Evolutionary conservation across 2,329 filamentous ascomycete species (phyloP).

Genomic region (Ophiostoma sp.): DNA sequence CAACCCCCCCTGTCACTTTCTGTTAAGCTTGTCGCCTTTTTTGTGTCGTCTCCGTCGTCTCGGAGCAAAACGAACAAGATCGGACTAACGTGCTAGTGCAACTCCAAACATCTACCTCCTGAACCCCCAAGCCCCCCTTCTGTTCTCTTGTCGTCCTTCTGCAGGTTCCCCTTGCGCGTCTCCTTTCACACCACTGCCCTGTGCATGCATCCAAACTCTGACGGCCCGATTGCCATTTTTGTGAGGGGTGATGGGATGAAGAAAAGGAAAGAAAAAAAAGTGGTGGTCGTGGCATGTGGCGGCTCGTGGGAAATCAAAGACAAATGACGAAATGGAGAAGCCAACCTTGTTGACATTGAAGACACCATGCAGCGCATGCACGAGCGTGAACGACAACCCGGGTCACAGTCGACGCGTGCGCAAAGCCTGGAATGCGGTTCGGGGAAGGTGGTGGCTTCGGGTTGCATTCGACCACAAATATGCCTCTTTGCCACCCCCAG

Average conservation of each 20-base stretch:
- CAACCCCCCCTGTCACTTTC: background rate
- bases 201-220: background rate
- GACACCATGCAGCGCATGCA: background rate
- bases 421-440: background rate
- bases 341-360: background rate
- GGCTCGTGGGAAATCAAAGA: slow-evolving; percentile 2
- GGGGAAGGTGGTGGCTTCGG: background rate
- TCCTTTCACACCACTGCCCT: background rate
- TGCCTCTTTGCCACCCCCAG: background rate
- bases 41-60: background rate
- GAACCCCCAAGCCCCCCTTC: background rate
- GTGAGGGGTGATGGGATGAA: background rate
- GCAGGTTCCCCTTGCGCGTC: background rate
- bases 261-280: background rate
- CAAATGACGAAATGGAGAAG: background rate
- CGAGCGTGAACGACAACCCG: background rate
- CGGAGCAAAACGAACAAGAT: background rate
- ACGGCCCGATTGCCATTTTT: slow-evolving; percentile 7
- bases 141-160: background rate
- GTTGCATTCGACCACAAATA: background rate
- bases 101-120: background rate
- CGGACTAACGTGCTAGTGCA: background rate
- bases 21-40: background rate
- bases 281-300: background rate
- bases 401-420: background rate